Evolutionary conservation across 208 protist species (phyloP).

Genomic region (Wallacemonas sp.): DNA sequence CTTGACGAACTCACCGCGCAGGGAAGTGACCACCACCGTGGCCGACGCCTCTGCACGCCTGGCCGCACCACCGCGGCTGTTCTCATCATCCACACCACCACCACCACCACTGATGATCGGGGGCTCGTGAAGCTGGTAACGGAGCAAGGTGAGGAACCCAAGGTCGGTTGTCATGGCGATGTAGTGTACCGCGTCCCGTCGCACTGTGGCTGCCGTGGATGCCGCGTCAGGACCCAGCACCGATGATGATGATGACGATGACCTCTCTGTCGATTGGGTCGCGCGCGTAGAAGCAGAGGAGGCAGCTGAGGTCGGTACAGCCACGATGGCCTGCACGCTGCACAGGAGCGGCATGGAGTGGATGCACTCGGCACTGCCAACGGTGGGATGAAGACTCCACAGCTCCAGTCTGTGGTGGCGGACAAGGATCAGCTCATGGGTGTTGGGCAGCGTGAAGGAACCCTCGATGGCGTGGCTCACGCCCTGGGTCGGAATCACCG

Average conservation of each 20-base stretch:
- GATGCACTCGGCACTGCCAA: constrained; percentile 54
- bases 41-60: not conserved
- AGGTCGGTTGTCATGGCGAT: constrained; percentile 94
- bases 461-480: constrained; percentile 74
- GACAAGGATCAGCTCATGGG: constrained; percentile 66
- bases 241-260: not conserved
- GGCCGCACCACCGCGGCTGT: not conserved
- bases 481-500: constrained; percentile 74
- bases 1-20: constrained; percentile 87
- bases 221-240: constrained; percentile 19
- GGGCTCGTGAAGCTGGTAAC: constrained; percentile 86
- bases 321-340: constrained; percentile 56
- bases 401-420: constrained; percentile 72
- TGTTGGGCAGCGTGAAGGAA: constrained; percentile 71
- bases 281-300: not conserved
- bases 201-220: constrained; percentile 16
- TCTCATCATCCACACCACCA: too few relatives aligned
- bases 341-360: constrained; percentile 61
- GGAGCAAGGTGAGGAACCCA: constrained; percentile 94
- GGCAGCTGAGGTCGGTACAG: constrained; percentile 37
- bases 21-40: constrained; percentile 49
- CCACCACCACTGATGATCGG: constrained; percentile 41
- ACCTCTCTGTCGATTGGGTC: not conserved
- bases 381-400: constrained; percentile 61
- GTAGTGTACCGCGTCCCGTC: constrained; percentile 72